Percentiles rank a stretch among this genome's conserved stretches.
phyloP scores from a whole-genome alignment of 2,329 filamentous ascomycete genomes.

The Cladophialophora psammophila region DNA sequence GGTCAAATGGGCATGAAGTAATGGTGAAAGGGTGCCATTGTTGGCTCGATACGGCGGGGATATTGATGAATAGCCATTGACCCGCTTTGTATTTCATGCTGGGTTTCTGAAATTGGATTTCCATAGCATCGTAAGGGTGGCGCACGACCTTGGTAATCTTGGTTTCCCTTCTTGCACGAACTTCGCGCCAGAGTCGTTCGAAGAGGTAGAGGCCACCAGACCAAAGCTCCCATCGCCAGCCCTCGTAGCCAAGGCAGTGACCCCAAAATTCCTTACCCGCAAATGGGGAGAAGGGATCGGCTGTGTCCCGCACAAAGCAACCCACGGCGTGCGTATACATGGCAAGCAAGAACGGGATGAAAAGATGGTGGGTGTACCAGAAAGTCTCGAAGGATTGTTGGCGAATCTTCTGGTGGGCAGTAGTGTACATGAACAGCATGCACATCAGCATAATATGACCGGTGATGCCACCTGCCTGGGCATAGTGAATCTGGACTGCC shows the following conservation, averaged over 20 bases:
- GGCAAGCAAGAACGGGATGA: conserved; percentile 90
- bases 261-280: conserved; percentile 82
- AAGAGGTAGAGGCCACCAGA: conserved; percentile 84
- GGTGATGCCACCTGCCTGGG: conserved; percentile 86
- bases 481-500: conserved; percentile 91
- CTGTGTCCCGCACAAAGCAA: conserved; percentile 91
- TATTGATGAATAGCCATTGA: conserved; percentile 96
- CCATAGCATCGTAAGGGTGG: conserved; percentile 95
- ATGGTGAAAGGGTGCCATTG: conserved; percentile 99
- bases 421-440: conserved; percentile 98
- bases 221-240: conserved; percentile 95
- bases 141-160: conserved; percentile 92
- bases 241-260: conserved; percentile 93
- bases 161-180: conserved; percentile 81
- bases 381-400: conserved; percentile 98
- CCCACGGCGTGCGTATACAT: conserved; percentile 96
- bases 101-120: conserved; percentile 96
- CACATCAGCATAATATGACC: conserved; percentile 98
- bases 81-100: conserved; percentile 98
- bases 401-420: conserved; percentile 88
- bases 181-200: conserved; percentile 90
- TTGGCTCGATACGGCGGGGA: conserved; percentile 83
- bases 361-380: conserved; percentile 99
- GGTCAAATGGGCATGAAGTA: conserved; percentile 95
- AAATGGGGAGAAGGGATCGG: conserved; percentile 78